Conservation (phyloP, 306 rosid species). For the Vachellia pachyceras region DNA sequence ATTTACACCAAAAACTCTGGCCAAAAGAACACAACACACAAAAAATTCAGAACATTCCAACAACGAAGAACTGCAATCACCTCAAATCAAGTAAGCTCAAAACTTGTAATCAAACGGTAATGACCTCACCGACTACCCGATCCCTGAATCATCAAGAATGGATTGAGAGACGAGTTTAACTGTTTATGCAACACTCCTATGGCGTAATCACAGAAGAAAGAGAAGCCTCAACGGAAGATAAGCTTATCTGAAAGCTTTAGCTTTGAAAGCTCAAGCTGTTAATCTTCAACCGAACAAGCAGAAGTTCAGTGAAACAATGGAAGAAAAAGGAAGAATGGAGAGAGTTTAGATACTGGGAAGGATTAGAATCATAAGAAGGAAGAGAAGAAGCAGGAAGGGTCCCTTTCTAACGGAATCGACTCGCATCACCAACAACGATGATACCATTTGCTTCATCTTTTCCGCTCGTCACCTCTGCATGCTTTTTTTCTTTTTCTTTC, state of each 20-base stretch:
- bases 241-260: conserved; percentile 6
- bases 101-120: conserved; percentile 32
- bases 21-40: conserved; percentile 33
- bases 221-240: conserved; percentile 29
- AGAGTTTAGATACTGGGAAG: conserved; percentile 64
- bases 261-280: background rate
- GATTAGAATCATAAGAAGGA: conserved; percentile 74
- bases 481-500: conserved; percentile 10
- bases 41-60: conserved; percentile 25
- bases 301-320: conserved; percentile 31
- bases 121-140: conserved; percentile 38
- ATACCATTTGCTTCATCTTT: conserved; percentile 46
- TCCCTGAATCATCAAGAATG: conserved; percentile 62
- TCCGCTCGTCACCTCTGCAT: conserved; percentile 17
- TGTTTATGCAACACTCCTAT: conserved; percentile 45
- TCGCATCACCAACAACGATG: conserved; percentile 59
- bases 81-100: background rate
- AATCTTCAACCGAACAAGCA: conserved; percentile 12
- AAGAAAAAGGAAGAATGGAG: background rate
- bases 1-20: conserved; percentile 61
- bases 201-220: conserved; percentile 33
- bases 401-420: conserved; percentile 73
- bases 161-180: conserved; percentile 41
- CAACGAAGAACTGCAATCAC: conserved; percentile 28
- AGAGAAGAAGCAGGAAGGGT: conserved; percentile 72